phyloP scores from a whole-genome alignment of 228 moss, liverwort and hornwort species.

The Sphagnum fallax region DNA sequence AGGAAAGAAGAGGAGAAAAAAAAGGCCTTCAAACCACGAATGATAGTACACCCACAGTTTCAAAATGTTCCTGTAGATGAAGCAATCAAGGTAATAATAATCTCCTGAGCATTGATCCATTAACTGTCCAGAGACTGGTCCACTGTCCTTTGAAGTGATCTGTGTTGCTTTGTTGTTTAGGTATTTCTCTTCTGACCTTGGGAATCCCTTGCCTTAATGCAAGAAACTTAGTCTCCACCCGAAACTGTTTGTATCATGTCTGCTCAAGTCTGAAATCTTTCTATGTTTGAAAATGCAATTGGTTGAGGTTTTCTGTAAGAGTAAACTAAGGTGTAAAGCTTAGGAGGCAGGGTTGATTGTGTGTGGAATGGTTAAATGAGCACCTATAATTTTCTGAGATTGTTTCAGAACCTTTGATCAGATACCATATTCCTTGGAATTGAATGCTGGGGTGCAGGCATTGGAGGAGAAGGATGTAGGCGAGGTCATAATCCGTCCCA shows the following conservation, averaged over 20 bases:
- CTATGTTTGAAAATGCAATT: too few relatives aligned
- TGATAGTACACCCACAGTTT: constrained; percentile 90
- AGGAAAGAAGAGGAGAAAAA: constrained; percentile 54
- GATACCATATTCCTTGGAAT: too few relatives aligned
- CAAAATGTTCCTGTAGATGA: constrained; percentile 77
- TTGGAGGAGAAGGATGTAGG: constrained; percentile 75
- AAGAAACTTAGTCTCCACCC: too few relatives aligned
- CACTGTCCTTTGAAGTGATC: neutral
- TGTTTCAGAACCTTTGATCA: neutral
- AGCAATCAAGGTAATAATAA: constrained; percentile 49
- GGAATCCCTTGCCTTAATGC: too few relatives aligned
- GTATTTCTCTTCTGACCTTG: neutral
- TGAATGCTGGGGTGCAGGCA: constrained; percentile 35
- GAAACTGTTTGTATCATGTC: too few relatives aligned
- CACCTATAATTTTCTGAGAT: neutral
- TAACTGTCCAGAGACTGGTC: neutral
- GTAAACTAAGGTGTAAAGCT: too few relatives aligned
- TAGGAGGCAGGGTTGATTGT: too few relatives aligned
- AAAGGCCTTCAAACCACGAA: constrained; percentile 73
- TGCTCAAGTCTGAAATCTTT: too few relatives aligned
- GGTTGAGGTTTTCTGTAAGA: too few relatives aligned
- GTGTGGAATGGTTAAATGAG: too few relatives aligned
- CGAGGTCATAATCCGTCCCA: constrained; percentile 81
- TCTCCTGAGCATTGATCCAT: neutral
- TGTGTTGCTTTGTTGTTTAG: neutral